Percentiles rank a stretch among this genome's conserved stretches.
Evolutionary conservation across 2,329 filamentous ascomycete species (phyloP).

Genomic region (Clathrospora elynae): DNA sequence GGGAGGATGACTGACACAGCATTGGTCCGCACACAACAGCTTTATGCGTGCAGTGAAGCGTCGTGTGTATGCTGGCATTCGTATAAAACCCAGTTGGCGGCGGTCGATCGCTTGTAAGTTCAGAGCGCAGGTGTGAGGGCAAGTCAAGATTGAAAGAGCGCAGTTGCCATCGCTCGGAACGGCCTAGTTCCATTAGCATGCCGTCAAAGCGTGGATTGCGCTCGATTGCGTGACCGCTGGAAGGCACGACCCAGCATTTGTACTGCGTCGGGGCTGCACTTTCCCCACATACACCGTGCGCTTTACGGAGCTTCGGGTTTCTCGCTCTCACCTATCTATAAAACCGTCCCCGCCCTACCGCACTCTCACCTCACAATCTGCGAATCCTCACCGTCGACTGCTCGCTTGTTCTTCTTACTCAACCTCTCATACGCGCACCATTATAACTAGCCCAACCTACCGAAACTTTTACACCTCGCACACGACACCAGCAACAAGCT

Average conservation of each 20-base stretch:
- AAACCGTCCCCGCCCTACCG: conserved; percentile 12
- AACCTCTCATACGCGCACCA: too few relatives aligned
- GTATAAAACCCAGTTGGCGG: background rate
- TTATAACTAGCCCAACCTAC: too few relatives aligned
- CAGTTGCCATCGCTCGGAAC: conserved; percentile 5
- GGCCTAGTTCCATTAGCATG: conserved; percentile 11
- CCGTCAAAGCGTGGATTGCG: conserved; percentile 12
- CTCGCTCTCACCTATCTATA: conserved; percentile 19
- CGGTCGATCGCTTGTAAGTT: conserved; percentile 6
- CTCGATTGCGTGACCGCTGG: conserved; percentile 17
- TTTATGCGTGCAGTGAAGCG: conserved; percentile 2
- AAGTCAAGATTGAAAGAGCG: background rate
- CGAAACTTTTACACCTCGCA: background rate
- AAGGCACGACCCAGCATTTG: conserved; percentile 12
- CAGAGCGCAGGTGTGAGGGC: conserved; percentile 6
- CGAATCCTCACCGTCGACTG: too few relatives aligned
- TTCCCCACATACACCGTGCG: conserved; percentile 30
- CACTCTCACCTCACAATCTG: conserved; percentile 13
- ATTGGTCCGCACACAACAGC: background rate
- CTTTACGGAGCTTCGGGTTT: conserved; percentile 11
- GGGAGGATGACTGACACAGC: background rate
- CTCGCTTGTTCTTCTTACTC: too few relatives aligned
- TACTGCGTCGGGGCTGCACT: conserved; percentile 11
- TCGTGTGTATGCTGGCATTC: too few relatives aligned
- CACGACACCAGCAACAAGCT: background rate